Base-by-base conservation (phyloP, 768 basidiomycete genomes). In the Lactarius hatsudake region DNA sequence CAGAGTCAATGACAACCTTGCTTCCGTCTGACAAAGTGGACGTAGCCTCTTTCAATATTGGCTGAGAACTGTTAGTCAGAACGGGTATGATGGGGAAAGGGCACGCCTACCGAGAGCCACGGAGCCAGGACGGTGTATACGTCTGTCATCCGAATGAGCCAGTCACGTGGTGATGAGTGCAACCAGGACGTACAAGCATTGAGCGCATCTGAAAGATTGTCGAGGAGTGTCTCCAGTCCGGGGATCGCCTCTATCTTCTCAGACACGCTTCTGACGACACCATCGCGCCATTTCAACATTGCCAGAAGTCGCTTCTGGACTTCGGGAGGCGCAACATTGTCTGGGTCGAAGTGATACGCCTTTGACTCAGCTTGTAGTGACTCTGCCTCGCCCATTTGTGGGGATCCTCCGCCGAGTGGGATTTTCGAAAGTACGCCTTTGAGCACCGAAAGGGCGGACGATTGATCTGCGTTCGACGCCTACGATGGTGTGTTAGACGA, bases 101-200 rank as follows among this genome's bases (percentile, higher is more conserved):
- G 28, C 30, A 42, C 0, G 74, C 81, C 26, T 72, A 86, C 86
- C 66, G 81, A 78, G n/a, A 87, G 72, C 69, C 84, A 89, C 15
- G 89, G 88, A 30, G 89, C 87, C 45, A 90, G 76, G 38, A 88
- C 79, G 13, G 87, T 87, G 73, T 87, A 88, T 30, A 89, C 83
- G 71, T 84, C 86, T 87, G 54, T 36, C 4, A 56, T 15, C 59
- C 30, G 15, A 28, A 34, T 20, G 30, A 34, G 59, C 38, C 30
- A 60, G 23, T 38, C 74, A 9, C 69, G 59, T 57, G 64, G 26
- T 1, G 48, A 4, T 2, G 48, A 5, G 30, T 0, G 1, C 34
- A 36, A 3, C 48, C 28, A 38, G 38, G 40, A 74, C 84, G 65
- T 67, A 86, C 88, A 90, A 69, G 85, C 87, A 68, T 89, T 88